These are phyloP conservation scores for Chlorociboria aeruginascens DNA, from an alignment of 495 filamentous ascomycete genomes.

Conservation along the genomic window DNA sequence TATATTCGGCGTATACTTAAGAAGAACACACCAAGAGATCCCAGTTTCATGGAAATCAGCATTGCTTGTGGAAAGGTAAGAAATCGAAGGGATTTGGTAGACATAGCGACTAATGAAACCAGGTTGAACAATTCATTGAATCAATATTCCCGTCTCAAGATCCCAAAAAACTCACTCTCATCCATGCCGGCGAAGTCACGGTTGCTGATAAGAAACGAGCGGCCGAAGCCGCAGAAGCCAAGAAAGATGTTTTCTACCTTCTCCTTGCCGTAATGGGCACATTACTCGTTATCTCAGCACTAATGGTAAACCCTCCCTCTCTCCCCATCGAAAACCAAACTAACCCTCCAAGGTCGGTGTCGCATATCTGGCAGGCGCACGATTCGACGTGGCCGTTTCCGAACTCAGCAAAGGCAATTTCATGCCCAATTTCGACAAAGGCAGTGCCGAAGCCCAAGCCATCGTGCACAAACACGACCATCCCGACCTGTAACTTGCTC, in stretches of 20 bases:
- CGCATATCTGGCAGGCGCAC: constrained; percentile 33
- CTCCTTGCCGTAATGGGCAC: constrained; percentile 46
- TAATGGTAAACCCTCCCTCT: constrained; percentile 46
- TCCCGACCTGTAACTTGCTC: constrained; percentile 15
- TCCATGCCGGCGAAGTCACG: constrained; percentile 22
- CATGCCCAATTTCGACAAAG: constrained; percentile 7
- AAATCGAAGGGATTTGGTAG: not conserved
- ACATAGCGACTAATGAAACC: not conserved
- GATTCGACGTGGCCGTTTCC: constrained; percentile 49
- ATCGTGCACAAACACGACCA: constrained; percentile 13
- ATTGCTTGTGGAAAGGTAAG: constrained; percentile 78
- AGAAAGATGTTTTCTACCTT: constrained; percentile 51
- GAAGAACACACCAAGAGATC: constrained; percentile 91
- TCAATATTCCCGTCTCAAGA: constrained; percentile 71
- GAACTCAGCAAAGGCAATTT: constrained; percentile 41
- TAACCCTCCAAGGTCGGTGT: constrained; percentile 21
- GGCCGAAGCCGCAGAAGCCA: constrained; percentile 32
- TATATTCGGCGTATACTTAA: constrained; percentile 75
- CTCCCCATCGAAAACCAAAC: not conserved
- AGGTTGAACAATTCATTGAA: constrained; percentile 98
- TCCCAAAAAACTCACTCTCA: constrained; percentile 29
- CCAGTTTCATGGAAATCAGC: constrained; percentile 88
- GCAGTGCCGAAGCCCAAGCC: not conserved
- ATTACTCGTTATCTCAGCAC: constrained; percentile 43
- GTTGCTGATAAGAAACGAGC: constrained; percentile 23